These are phyloP conservation scores for Tulasnella sp. DNA, from an alignment of 768 basidiomycete genomes.

Conservation along the genomic window DNA sequence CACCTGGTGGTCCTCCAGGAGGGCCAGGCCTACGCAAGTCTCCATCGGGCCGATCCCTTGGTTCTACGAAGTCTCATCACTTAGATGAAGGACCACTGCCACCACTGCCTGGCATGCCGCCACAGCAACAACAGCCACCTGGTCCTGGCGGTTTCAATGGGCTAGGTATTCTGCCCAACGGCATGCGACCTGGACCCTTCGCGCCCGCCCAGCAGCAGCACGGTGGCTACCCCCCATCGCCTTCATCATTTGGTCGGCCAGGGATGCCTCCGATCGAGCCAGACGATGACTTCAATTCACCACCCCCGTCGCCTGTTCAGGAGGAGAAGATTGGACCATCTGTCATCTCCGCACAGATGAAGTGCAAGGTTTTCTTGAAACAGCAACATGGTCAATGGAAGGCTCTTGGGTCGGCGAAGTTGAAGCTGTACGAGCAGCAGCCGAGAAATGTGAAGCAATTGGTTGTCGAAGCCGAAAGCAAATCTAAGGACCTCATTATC, in stretches of 20 bases:
- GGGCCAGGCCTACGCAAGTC: conserved; percentile 4
- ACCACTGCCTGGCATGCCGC: conserved; percentile 12
- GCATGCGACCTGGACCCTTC: too few relatives aligned
- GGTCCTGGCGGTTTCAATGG: conserved; percentile 3
- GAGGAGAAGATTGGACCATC: conserved; percentile 58
- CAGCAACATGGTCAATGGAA: conserved; percentile 99
- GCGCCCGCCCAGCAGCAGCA: background rate
- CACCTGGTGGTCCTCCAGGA: background rate
- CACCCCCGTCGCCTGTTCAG: conserved; percentile 70
- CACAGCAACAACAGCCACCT: background rate
- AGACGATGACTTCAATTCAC: conserved; percentile 38
- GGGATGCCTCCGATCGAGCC: background rate
- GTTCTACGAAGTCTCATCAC: background rate
- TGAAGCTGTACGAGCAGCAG: conserved; percentile 72
- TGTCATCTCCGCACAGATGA: conserved; percentile 79
- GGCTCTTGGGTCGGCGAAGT: conserved; percentile 73
- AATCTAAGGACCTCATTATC: conserved; percentile 67
- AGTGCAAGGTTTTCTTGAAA: conserved; percentile 95
- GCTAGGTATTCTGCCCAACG: background rate
- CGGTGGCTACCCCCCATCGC: background rate
- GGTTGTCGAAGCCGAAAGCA: conserved; percentile 80
- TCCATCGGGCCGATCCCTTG: conserved; percentile 13
- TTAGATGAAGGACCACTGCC: conserved; percentile 1
- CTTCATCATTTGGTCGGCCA: background rate
- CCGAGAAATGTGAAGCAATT: conserved; percentile 92